Conservation (phyloP, 139 green algal species). For the Chlorella sp. region DNA sequence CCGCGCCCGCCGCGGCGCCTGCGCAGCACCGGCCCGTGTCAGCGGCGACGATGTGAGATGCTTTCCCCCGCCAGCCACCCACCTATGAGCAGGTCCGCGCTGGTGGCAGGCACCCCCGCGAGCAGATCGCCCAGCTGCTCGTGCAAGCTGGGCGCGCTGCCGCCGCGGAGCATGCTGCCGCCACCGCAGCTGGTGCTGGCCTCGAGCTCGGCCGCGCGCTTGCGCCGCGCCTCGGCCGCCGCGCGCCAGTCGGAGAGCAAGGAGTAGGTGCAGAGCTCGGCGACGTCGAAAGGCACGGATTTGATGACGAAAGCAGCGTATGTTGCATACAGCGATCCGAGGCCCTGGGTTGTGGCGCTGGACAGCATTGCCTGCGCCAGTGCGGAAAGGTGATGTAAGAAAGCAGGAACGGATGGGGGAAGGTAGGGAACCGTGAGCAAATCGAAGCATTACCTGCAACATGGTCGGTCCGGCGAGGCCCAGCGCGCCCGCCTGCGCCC, state of each 20-base stretch:
- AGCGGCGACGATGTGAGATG: too few species aligned
- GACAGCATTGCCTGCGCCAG: neutral
- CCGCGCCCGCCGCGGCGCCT: constrained; percentile 58
- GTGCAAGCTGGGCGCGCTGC: neutral
- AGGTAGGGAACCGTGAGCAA: too few species aligned
- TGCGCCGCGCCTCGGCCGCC: neutral
- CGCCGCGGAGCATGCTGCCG: neutral
- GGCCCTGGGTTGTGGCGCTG: constrained; percentile 21
- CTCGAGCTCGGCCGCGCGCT: neutral
- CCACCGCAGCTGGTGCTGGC: neutral
- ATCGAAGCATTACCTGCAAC: too few species aligned
- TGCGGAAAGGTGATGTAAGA: too few species aligned
- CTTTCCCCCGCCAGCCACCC: neutral
- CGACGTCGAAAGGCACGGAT: constrained; percentile 66
- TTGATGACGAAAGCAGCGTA: constrained; percentile 73
- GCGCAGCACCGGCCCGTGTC: too few species aligned
- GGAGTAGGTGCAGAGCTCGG: constrained; percentile 62
- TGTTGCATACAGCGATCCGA: constrained; percentile 55
- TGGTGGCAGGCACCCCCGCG: constrained; percentile 18
- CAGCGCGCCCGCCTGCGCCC: constrained; percentile 41
- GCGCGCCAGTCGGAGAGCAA: constrained; percentile 37
- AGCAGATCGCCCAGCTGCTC: neutral
- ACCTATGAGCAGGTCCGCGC: constrained; percentile 54
- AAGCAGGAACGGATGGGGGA: too few species aligned
- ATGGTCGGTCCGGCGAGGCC: constrained; percentile 44